Evolutionary conservation across 2,329 filamentous ascomycete genomes (phyloP).

Genomic region (Zasmidium citrigriseum): DNA sequence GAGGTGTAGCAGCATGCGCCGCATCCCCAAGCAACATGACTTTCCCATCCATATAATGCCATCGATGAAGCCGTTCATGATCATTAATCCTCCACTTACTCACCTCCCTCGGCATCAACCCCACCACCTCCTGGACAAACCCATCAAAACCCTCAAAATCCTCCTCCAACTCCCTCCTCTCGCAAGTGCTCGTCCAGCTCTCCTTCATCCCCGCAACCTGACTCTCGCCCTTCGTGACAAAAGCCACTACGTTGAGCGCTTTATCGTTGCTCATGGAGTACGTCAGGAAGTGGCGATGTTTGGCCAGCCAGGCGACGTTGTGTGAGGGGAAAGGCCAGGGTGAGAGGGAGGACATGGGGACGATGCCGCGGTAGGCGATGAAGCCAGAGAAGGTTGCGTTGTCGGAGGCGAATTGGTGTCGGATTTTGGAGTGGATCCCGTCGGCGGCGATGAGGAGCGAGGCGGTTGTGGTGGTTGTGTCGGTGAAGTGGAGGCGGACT

Average conservation of each 20-base stretch:
- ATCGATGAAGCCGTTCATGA: conserved; percentile 35
- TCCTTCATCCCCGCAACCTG: conserved; percentile 37
- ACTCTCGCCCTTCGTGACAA: conserved; percentile 35
- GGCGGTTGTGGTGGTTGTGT: conserved; percentile 17
- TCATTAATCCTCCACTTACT: conserved; percentile 31
- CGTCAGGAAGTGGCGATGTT: conserved; percentile 39
- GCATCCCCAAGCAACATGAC: conserved; percentile 57
- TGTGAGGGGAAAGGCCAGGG: conserved; percentile 24
- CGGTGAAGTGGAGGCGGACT: conserved; percentile 22
- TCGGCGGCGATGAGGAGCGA: conserved; percentile 24
- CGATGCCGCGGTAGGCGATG: conserved; percentile 42
- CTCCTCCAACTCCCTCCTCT: conserved; percentile 25
- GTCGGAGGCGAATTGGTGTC: conserved; percentile 50
- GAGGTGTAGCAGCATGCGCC: conserved; percentile 57
- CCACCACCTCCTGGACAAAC: conserved; percentile 26
- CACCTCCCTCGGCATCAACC: conserved; percentile 24
- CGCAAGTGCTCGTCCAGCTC: conserved; percentile 37
- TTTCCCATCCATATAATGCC: conserved; percentile 34
- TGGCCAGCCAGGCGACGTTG: conserved; percentile 35
- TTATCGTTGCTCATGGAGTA: conserved; percentile 40
- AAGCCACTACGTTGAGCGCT: conserved; percentile 41
- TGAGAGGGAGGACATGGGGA: conserved; percentile 14
- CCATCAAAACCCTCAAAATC: conserved; percentile 21
- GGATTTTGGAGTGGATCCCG: conserved; percentile 26
- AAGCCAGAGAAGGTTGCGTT: conserved; percentile 54